phyloP scores from a whole-genome alignment of 345 rosid species.

The Lumnitzera littorea region DNA sequence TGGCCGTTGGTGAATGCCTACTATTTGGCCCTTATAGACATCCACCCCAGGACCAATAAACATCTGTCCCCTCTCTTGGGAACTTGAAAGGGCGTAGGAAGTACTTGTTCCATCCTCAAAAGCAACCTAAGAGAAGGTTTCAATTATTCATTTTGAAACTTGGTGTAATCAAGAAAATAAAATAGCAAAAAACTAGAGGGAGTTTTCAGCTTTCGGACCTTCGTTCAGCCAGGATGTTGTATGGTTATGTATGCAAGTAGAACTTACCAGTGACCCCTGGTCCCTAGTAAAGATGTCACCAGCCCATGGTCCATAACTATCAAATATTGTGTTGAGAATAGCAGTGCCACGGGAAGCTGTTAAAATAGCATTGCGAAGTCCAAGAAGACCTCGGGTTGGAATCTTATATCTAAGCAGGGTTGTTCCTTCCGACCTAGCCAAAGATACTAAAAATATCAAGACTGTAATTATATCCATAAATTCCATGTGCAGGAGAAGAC shows the following conservation, averaged over 20 bases:
- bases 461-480: background rate
- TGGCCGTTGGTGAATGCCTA: conserved; percentile 89
- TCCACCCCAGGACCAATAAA: conserved; percentile 77
- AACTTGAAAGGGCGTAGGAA: conserved; percentile 77
- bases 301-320: conserved; percentile 90
- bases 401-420: conserved; percentile 70
- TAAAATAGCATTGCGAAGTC: conserved; percentile 89
- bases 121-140: conserved; percentile 51
- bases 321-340: conserved; percentile 79
- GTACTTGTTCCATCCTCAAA: conserved; percentile 82
- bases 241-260: background rate
- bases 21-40: conserved; percentile 86
- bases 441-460: conserved; percentile 4
- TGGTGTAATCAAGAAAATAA: too few relatives aligned
- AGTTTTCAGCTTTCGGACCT: background rate
- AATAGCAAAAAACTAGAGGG: too few relatives aligned
- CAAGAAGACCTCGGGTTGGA: conserved; percentile 98
- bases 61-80: conserved; percentile 94
- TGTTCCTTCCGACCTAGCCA: conserved; percentile 78
- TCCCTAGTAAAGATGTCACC: conserved; percentile 86
- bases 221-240: background rate
- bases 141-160: background rate
- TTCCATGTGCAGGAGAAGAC: background rate
- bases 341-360: conserved; percentile 99
- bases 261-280: conserved; percentile 82